Base-by-base conservation (phyloP, 768 basidiomycete species). In the Pleurotus pulmonarius region DNA sequence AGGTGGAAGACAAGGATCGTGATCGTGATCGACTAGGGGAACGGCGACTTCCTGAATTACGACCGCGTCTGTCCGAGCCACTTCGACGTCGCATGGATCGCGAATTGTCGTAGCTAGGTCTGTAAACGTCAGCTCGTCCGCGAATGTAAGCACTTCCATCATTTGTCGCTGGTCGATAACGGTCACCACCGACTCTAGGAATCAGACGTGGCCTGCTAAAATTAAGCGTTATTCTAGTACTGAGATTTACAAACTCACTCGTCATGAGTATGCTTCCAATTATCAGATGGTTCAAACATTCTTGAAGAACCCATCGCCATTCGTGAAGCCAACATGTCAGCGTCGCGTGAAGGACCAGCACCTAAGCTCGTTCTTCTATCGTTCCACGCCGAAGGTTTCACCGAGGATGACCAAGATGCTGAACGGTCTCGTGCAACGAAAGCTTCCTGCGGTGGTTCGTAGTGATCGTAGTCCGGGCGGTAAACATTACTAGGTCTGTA, bases 271-370 rank as follows among this genome's bases (percentile, higher is more conserved):
- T 86, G 81, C 65, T 85, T 87, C 88, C 89, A 90, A 29, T 74
- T 70, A 16, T 87, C 84, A 34, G 86, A 87, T 29, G 88, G 87
- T 65, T 90, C 89, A 64, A 90, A 84, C 75, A 84, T 81, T 60
- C 86, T 76, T 58, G 79, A 49, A 29, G 68, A 66, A 24, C 73
- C 70, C 51, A 69, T 60, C 49, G 64, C 51, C 51, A 52, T 52
- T 20, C 51, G 51, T 18, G 51, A 52, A 55, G 57, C 51, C 18
- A 52, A 22, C 51, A 52, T 52, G 39, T 52, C 51, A 9, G 34
- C 38, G 40, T 52, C 51, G 38, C 51, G 51, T 11, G 51, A 40
- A 25, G 51, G 29, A 15, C 51, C 37, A 16, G 51, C 16, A 22
- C 51, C 51, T 20, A 40, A n/a, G 51, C 51, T 52, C 38, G 26